Conservation (phyloP, 108 stramenopile genomes). For the Aurantiochytrium sp. region DNA sequence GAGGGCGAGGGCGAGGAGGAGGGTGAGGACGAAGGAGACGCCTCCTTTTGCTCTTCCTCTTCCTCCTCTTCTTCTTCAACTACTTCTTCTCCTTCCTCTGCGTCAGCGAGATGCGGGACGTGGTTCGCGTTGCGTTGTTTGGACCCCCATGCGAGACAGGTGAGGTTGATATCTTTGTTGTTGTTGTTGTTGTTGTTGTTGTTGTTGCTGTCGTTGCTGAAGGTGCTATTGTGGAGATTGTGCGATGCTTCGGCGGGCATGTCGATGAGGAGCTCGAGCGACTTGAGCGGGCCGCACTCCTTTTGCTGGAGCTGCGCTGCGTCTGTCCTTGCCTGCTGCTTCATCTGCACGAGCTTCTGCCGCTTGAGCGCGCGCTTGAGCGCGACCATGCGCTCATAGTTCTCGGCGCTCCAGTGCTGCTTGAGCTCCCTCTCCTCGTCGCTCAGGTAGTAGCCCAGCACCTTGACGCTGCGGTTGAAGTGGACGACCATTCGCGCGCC, state of each 20-base stretch:
- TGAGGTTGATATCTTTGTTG: no score
- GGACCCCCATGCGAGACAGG: no score
- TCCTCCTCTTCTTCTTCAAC: no score
- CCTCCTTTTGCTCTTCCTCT: no score
- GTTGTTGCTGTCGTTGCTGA: no score
- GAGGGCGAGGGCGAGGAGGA: no score
- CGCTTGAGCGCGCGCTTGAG: not conserved
- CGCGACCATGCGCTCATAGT: constrained; percentile 10
- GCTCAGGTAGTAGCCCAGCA: constrained; percentile 7
- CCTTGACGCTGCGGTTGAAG: constrained; percentile 7
- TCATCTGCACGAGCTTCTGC: not conserved
- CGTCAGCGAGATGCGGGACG: no score
- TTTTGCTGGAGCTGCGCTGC: not conserved
- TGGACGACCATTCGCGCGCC: not conserved
- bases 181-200: no score
- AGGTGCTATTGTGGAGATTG: no score
- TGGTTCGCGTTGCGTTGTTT: no score
- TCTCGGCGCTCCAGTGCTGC: not conserved
- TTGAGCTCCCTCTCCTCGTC: constrained; percentile 3
- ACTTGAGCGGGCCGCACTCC: not conserved
- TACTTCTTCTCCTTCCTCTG: no score
- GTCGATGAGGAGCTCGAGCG: not conserved
- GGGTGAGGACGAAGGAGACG: no score
- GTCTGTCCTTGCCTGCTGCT: not conserved
- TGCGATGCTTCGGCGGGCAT: not conserved